phyloP scores from a whole-genome alignment of 768 basidiomycete genomes.

The Xerocomellus amylosporus region DNA sequence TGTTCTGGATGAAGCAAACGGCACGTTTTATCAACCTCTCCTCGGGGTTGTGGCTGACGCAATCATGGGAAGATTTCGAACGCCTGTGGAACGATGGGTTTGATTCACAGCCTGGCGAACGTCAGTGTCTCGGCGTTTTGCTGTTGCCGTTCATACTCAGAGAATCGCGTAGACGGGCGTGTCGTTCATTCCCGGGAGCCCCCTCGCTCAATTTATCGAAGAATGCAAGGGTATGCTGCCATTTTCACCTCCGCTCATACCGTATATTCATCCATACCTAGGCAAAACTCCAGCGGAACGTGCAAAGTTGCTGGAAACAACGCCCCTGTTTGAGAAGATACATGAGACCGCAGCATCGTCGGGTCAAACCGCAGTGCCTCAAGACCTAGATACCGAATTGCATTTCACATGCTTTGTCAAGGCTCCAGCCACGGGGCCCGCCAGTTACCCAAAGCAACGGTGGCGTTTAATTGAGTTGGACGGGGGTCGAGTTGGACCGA shows the following conservation, averaged over 20 bases:
- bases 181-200: constrained; percentile 51
- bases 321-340: constrained; percentile 72
- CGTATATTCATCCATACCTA: constrained; percentile 25
- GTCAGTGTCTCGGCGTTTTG: constrained; percentile 39
- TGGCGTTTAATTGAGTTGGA: constrained; percentile 78
- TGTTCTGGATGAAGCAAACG: constrained; percentile 91
- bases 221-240: constrained; percentile 52
- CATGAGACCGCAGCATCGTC: constrained; percentile 66
- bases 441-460: constrained; percentile 21
- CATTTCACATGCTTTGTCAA: constrained; percentile 89
- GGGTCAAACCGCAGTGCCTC: constrained; percentile 68
- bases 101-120: constrained; percentile 82
- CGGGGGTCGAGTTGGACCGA: constrained; percentile 70
- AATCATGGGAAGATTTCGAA: constrained; percentile 58
- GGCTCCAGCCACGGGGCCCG: constrained; percentile 45
- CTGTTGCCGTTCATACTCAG: constrained; percentile 3
- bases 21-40: constrained; percentile 30
- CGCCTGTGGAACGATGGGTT: constrained; percentile 86
- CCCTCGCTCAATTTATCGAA: constrained; percentile 65
- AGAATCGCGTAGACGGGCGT: constrained; percentile 48
- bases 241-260: background rate
- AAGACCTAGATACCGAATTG: constrained; percentile 65
- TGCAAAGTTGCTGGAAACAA: constrained; percentile 70
- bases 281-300: constrained; percentile 71
- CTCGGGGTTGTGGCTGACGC: background rate